Percentiles rank a stretch among this genome's conserved stretches.
These are phyloP conservation scores for Geosiphon pyriformis DNA, from an alignment of 192 early-diverging fungal genomes.

Conservation along the genomic window DNA sequence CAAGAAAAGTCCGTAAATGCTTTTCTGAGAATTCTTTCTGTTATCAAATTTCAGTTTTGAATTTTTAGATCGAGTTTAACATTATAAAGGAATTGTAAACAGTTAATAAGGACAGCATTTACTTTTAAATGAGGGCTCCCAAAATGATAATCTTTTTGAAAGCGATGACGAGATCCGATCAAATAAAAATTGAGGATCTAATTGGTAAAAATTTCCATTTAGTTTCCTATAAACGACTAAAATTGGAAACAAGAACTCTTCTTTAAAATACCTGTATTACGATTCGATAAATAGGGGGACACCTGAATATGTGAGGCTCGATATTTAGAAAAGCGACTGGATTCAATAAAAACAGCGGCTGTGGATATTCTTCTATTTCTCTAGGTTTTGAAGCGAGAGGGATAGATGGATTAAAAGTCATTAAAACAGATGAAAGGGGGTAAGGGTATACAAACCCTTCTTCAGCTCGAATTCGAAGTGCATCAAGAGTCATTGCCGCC, in stretches of 20 bases:
- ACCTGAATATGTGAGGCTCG: slow-evolving; percentile 50
- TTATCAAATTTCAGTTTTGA: slow-evolving; percentile 25
- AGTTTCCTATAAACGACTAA: too few relatives aligned
- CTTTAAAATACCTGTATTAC: slow-evolving; percentile 31
- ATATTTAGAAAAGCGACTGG: slow-evolving; percentile 51
- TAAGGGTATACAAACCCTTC: neutral
- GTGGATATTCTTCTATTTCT: neutral
- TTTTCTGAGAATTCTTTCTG: slow-evolving; percentile 32
- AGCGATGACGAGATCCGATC: slow-evolving; percentile 36
- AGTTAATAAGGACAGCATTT: slow-evolving; percentile 18
- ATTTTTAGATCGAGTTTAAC: slow-evolving; percentile 11
- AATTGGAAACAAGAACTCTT: too few relatives aligned
- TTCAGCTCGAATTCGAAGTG: slow-evolving; percentile 4
- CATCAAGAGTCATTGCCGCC: slow-evolving; percentile 30
- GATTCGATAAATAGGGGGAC: slow-evolving; percentile 38
- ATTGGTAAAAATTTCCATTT: too few relatives aligned
- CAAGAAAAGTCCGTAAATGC: slow-evolving; percentile 41
- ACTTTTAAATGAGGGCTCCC: neutral
- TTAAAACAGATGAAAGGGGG: too few relatives aligned
- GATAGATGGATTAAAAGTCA: neutral
- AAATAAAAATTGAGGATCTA: slow-evolving; percentile 32
- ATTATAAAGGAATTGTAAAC: too few relatives aligned
- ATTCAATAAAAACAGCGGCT: slow-evolving; percentile 38
- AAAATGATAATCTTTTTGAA: slow-evolving; percentile 9
- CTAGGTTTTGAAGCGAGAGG: neutral